Evolutionary conservation across 2,329 filamentous ascomycete species (phyloP), one percentile per base, ranked within the genome.

Genomic region (Colletotrichum lini): DNA sequence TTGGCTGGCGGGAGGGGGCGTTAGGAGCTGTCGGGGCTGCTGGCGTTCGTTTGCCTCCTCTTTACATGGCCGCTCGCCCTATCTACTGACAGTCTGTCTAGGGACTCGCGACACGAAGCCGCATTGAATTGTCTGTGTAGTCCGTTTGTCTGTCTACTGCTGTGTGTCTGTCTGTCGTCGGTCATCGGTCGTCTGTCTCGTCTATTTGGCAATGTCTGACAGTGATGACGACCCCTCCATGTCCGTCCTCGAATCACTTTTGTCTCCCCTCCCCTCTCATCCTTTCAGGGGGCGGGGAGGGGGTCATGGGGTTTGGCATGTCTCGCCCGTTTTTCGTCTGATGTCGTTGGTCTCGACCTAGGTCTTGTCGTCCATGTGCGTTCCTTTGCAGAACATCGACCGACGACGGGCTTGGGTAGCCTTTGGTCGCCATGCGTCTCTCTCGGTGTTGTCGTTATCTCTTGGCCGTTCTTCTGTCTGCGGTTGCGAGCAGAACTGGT

Each of bases 311-410:
- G 42, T 26, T 66, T 63, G 35, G 49, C 62, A 66, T 66, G 67
- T 66, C 67, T 70, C 56, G 62, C 62, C 62, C 35, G 62, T 50
- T 60, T 54, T 59, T 59, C 53, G 45, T 69, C 66, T 53, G 66
- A 65, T 53, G 61, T 23, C 45, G 60, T 45, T 44, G 45, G 23
- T 47, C 26, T 13, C 16, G n/a, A 38, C 26, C 49, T 49, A 49
- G 12, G 8, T 49, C 44, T n/a, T 61, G 44, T 49, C 53, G 44
- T 18, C n/a, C 40, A 18, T 53, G n/a, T 38, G 52, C 47, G 18
- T 54, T 38, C 10, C 6, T 54, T 30, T 38, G 26, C 49, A 52
- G 13, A 52, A 12, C 52, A 38, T 38, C 35, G 35, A 38, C 15
- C 26, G 49, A 23, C 44, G 21, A 44, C 18, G 49, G 4, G 12